These are phyloP conservation scores for Termitomyces sp. DNA, from an alignment of 768 basidiomycete species.

Conservation along the genomic window DNA sequence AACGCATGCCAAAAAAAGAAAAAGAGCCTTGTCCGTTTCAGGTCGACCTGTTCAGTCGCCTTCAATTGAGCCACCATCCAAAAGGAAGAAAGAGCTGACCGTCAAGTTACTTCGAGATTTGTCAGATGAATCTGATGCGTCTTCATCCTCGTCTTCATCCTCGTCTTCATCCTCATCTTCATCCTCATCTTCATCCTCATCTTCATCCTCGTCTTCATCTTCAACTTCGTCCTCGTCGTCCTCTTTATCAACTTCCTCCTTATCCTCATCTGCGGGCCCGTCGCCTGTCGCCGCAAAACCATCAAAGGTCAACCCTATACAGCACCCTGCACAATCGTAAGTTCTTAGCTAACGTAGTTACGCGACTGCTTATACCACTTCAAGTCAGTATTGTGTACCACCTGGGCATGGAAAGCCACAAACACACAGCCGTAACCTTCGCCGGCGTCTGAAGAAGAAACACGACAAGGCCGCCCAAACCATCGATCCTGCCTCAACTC, in stretches of 20 bases:
- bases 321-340: slow-evolving; percentile 4
- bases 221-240: slow-evolving; percentile 18
- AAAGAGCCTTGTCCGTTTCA: slow-evolving; percentile 13
- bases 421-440: slow-evolving; percentile 11
- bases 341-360: neutral
- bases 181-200: slow-evolving; percentile 26
- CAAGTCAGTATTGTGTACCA: slow-evolving; percentile 9
- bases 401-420: slow-evolving; percentile 14
- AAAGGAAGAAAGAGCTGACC: slow-evolving; percentile 2
- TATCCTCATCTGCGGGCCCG: slow-evolving; percentile 13
- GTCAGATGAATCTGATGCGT: slow-evolving; percentile 19
- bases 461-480: slow-evolving; percentile 16
- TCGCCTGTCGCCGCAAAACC: slow-evolving; percentile 11
- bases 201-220: slow-evolving; percentile 17
- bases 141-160: slow-evolving; percentile 10
- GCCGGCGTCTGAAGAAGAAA: slow-evolving; percentile 15
- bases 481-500: slow-evolving; percentile 9
- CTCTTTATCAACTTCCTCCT: neutral
- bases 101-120: slow-evolving; percentile 18
- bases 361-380: neutral
- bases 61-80: neutral
- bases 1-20: slow-evolving; percentile 18
- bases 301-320: neutral
- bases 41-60: neutral
- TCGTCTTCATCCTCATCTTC: slow-evolving; percentile 14